Evolutionary conservation across 371 early-diverging fungal genomes (phyloP), one percentile per base, ranked within the genome.

Genomic region (Mucor sp.): DNA sequence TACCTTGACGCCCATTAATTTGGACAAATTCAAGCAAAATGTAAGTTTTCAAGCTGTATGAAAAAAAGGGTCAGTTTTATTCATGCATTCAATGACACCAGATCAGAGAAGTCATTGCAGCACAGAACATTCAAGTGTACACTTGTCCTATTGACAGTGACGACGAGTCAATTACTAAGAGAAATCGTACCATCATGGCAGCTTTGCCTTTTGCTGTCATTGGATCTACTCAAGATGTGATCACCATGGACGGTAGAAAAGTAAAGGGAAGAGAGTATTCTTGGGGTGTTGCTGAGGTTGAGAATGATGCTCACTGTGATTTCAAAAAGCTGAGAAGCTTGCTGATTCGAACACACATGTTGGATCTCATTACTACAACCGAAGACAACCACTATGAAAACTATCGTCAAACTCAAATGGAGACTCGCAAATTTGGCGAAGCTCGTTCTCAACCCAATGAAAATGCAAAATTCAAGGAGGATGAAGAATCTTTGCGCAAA

Each of bases 191-290:
- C 76, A 95, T 96, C 59, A 86, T 94, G 84, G 85, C 87, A 11
- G 93, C 97, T 7, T 89, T 94, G 90, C 99, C 99, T 6, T 97
- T 97, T 80, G 93, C 98, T 17, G 91, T 98, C 53, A 97, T 99
- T 76, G 96, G 97, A 37, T 91, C 93, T 72, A 91, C 92, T 35
- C 87, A 92, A 66, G 96, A 97, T 69, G 95, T 96, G 55, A 77
- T 83, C 55, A 89, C 91, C 2, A 63, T 72, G 12, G 92, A 91
- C 69, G 96, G 96, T 15, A 84, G 91, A 17, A 78, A 83, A 37
- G 94, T 94, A 60, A 91, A 93, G 47, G 99, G 97, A 41, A 86
- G 99, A 41, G 89, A 95, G 73, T 98, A 96, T 82, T 82, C 91
- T 4, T 98, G 99, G 99, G 99, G 99, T 62, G 90, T 93, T 59